Percentiles rank a stretch among this genome's conserved stretches.
These are phyloP conservation scores for Panaeolus papilionaceus DNA, from an alignment of 768 basidiomycete species.

Conservation along the genomic window DNA sequence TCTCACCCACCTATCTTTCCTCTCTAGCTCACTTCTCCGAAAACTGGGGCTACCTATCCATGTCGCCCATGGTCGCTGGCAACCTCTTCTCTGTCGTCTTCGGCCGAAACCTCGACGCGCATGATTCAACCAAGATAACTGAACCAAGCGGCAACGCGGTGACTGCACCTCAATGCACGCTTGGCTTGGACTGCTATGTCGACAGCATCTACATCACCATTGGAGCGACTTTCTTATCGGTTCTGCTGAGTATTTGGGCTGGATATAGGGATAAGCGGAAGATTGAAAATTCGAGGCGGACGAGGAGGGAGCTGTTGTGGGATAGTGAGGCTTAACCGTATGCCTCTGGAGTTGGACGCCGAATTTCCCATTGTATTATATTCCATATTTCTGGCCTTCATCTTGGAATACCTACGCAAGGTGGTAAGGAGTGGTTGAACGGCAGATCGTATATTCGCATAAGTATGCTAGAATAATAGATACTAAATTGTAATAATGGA, in stretches of 20 bases:
- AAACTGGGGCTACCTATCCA: slow-evolving; percentile 83
- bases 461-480: background rate
- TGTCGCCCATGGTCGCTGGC: slow-evolving; percentile 78
- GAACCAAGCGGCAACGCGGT: slow-evolving; percentile 3
- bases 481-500: slow-evolving; percentile 5
- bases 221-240: slow-evolving; percentile 49
- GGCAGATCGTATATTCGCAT: background rate
- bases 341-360: too few relatives aligned
- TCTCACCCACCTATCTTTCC: slow-evolving; percentile 18
- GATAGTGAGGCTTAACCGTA: background rate
- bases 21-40: slow-evolving; percentile 64
- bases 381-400: background rate
- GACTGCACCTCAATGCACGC: slow-evolving; percentile 51
- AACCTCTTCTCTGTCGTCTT: slow-evolving; percentile 88
- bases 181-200: slow-evolving; percentile 66
- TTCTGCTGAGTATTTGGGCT: slow-evolving; percentile 57
- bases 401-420: background rate
- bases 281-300: slow-evolving; percentile 25
- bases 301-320: slow-evolving; percentile 13
- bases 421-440: background rate
- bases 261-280: slow-evolving; percentile 53
- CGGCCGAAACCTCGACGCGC: slow-evolving; percentile 80
- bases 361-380: background rate
- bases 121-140: slow-evolving; percentile 40
- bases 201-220: slow-evolving; percentile 60